A percentile compares a stretch with the other conserved stretches of the same genome.
These are phyloP conservation scores for Yamadazyma laniorum DNA, from an alignment of 805 yeast genomes.

Conservation along the genomic window DNA sequence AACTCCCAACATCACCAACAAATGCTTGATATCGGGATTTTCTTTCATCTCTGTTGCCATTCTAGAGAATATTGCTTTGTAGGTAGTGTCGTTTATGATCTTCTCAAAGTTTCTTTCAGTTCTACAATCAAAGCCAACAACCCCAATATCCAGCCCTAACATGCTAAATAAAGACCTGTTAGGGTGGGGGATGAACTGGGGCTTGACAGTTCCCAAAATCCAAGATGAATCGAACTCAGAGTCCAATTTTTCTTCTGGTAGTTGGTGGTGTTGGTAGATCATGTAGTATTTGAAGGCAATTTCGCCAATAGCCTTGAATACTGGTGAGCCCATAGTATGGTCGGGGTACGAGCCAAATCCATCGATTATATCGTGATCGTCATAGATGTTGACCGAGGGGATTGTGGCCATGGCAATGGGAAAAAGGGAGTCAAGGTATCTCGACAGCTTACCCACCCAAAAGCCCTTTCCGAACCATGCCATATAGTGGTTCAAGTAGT, in stretches of 20 bases:
- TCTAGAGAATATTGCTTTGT: slow-evolving; percentile 59
- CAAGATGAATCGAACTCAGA: slow-evolving; percentile 46
- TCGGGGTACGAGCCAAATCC: slow-evolving; percentile 91
- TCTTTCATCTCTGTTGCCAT: slow-evolving; percentile 51
- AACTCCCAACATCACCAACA: slow-evolving; percentile 83
- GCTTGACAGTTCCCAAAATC: slow-evolving; percentile 66
- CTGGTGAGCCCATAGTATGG: slow-evolving; percentile 65
- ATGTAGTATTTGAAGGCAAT: slow-evolving; percentile 82
- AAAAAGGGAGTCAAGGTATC: slow-evolving; percentile 62
- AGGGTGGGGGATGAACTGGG: slow-evolving; percentile 57
- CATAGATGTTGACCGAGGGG: slow-evolving; percentile 83
- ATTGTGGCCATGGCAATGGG: slow-evolving; percentile 79
- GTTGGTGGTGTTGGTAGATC: slow-evolving; percentile 86
- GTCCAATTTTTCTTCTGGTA: slow-evolving; percentile 41
- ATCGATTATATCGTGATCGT: slow-evolving; percentile 95
- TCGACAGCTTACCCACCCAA: slow-evolving; percentile 71
- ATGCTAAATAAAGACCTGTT: slow-evolving; percentile 71
- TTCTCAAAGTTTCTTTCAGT: slow-evolving; percentile 74
- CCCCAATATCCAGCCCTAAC: slow-evolving; percentile 69
- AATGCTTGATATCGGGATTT: slow-evolving; percentile 63
- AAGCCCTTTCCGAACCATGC: slow-evolving; percentile 90
- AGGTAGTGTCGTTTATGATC: slow-evolving; percentile 55
- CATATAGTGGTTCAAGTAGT: slow-evolving; percentile 70
- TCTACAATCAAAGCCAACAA: slow-evolving; percentile 87
- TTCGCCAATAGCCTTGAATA: slow-evolving; percentile 71